These are phyloP conservation scores for Canariomyces notabilis DNA, from an alignment of 2,329 filamentous ascomycete genomes.

Conservation along the genomic window DNA sequence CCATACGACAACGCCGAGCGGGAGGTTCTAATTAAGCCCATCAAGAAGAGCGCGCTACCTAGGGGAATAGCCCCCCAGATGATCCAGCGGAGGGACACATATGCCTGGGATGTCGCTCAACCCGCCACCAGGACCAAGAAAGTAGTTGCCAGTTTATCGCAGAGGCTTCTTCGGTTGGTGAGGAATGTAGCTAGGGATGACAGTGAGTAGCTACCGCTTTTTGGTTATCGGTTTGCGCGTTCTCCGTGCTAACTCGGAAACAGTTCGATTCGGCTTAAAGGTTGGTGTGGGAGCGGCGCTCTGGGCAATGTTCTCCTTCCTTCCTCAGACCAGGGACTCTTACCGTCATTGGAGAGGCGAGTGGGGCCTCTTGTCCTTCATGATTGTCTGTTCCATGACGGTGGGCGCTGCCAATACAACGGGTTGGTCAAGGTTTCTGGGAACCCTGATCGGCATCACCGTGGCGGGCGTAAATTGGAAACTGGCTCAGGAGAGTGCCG, in stretches of 20 bases:
- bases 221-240: background rate
- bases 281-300: constrained; percentile 85
- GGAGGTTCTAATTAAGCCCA: constrained; percentile 40
- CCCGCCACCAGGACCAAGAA: constrained; percentile 36
- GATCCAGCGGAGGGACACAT: constrained; percentile 47
- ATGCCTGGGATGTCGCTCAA: constrained; percentile 51
- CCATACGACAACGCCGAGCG: constrained; percentile 40
- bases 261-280: constrained; percentile 76
- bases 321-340: constrained; percentile 68
- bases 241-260: constrained; percentile 21
- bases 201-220: constrained; percentile 32
- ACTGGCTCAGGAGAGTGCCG: constrained; percentile 66
- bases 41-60: constrained; percentile 51
- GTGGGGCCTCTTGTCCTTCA: constrained; percentile 94
- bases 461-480: constrained; percentile 76
- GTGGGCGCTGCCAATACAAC: constrained; percentile 95
- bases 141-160: constrained; percentile 41
- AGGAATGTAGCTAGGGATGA: constrained; percentile 51
- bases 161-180: constrained; percentile 40
- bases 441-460: constrained; percentile 74
- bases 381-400: constrained; percentile 97
- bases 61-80: constrained; percentile 52
- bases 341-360: constrained; percentile 91
- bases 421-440: constrained; percentile 77
- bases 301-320: constrained; percentile 85